Conservation (phyloP, 192 early-diverging fungal genomes). For the Dispira simplex region DNA sequence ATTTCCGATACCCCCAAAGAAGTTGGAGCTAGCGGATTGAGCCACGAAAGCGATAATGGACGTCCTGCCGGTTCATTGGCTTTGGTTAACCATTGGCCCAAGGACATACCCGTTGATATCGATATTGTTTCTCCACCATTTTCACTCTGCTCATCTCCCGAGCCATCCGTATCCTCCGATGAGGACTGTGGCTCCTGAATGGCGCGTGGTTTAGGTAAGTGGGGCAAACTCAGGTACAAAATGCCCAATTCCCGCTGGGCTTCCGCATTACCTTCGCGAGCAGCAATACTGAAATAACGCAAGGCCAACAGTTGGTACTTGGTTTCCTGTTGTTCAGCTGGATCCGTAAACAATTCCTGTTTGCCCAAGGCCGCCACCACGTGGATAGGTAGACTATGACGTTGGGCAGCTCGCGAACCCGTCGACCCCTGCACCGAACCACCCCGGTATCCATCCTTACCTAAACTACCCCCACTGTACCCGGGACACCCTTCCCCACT, state of each 20-base stretch:
- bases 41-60: too few relatives aligned
- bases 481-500: too few relatives aligned
- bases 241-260: slow-evolving; percentile 11
- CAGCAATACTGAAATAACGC: slow-evolving; percentile 10
- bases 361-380: background rate
- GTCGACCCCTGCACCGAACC: background rate
- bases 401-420: background rate
- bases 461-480: too few relatives aligned
- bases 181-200: background rate
- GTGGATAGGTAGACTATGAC: background rate
- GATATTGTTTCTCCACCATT: too few relatives aligned
- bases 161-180: slow-evolving; percentile 7
- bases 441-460: too few relatives aligned
- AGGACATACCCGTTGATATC: too few relatives aligned
- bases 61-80: too few relatives aligned
- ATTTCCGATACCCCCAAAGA: too few relatives aligned
- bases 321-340: background rate
- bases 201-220: background rate
- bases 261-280: slow-evolving; percentile 10
- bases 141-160: background rate
- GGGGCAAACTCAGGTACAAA: slow-evolving; percentile 7
- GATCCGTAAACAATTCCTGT: background rate
- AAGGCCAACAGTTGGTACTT: slow-evolving; percentile 5
- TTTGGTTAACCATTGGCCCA: too few relatives aligned
- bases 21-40: too few relatives aligned